Percentiles rank a stretch among this genome's conserved stretches.
Evolutionary conservation across 2,329 filamentous ascomycete genomes (phyloP).

Genomic region (Trichoderma sp.): DNA sequence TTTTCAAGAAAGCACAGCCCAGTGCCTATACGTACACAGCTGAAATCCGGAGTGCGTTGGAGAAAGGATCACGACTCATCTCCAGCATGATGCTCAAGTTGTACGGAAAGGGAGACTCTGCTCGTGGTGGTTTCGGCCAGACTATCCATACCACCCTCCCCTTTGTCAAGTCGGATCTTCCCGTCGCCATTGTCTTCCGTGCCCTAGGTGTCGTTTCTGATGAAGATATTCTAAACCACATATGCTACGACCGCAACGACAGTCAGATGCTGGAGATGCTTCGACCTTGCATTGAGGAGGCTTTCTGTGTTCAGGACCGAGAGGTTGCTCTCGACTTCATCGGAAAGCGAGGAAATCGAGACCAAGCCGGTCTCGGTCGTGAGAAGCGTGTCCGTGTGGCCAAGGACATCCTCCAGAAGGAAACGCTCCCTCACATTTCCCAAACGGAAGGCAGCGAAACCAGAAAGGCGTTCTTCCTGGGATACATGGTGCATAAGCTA

Average conservation of each 20-base stretch:
- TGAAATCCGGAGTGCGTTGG: constrained; percentile 92
- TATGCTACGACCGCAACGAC: constrained; percentile 93
- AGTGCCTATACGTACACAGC: constrained; percentile 90
- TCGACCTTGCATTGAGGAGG: constrained; percentile 95
- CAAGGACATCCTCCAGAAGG: constrained; percentile 92
- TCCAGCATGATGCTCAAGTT: constrained; percentile 90
- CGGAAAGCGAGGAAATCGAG: constrained; percentile 76
- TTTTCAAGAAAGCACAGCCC: constrained; percentile 96
- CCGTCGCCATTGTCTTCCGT: constrained; percentile 92
- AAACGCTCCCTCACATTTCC: constrained; percentile 93
- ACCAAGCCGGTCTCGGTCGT: constrained; percentile 61
- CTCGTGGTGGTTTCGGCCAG: constrained; percentile 72
- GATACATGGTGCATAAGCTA: constrained; percentile 97
- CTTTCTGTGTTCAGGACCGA: constrained; percentile 91
- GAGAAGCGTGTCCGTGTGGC: constrained; percentile 91
- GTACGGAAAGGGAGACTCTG: constrained; percentile 79
- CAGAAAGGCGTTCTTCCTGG: constrained; percentile 94
- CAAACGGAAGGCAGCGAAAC: constrained; percentile 94
- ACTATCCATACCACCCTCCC: constrained; percentile 89
- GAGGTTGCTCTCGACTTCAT: constrained; percentile 95
- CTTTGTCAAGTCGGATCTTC: constrained; percentile 90
- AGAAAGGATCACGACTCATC: constrained; percentile 92
- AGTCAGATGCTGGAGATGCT: constrained; percentile 97
- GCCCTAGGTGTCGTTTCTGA: constrained; percentile 95
- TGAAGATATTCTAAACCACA: constrained; percentile 96